Evolutionary conservation across 2,329 filamentous ascomycete genomes (phyloP).

Genomic region (Penicillium sp.): DNA sequence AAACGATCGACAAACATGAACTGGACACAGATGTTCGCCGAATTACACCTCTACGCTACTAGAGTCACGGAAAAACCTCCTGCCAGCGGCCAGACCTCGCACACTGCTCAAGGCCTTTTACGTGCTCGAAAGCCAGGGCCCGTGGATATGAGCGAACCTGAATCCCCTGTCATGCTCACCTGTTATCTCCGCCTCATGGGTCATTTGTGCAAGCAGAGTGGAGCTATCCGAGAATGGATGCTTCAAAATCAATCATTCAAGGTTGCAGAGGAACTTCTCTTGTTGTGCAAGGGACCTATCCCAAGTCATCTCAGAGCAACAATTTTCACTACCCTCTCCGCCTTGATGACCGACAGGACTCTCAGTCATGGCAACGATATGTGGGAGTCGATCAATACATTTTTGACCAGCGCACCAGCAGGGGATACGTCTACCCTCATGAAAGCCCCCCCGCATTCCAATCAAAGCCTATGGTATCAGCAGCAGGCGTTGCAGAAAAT

Average conservation of each 20-base stretch:
- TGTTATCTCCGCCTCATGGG: conserved; percentile 88
- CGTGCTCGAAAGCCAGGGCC: conserved; percentile 64
- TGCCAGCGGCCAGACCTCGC: conserved; percentile 45
- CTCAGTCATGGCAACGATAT: conserved; percentile 69
- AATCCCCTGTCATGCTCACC: conserved; percentile 95
- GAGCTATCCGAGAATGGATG: conserved; percentile 72
- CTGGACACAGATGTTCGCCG: conserved; percentile 90
- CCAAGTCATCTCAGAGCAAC: conserved; percentile 78
- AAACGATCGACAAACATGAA: conserved; percentile 82
- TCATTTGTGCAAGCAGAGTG: conserved; percentile 76
- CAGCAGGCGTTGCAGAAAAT: conserved; percentile 74
- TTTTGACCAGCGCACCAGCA: conserved; percentile 2
- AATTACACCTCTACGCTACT: conserved; percentile 80
- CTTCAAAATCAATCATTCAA: conserved; percentile 68
- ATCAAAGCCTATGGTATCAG: conserved; percentile 47
- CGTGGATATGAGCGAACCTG: conserved; percentile 81
- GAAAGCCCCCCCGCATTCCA: conserved; percentile 49
- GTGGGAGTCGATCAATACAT: conserved; percentile 59
- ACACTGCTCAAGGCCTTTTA: conserved; percentile 50
- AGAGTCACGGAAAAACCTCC: conserved; percentile 75
- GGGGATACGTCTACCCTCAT: conserved; percentile 27
- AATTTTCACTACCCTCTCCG: conserved; percentile 76
- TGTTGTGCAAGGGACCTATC: conserved; percentile 76
- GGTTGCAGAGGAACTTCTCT: conserved; percentile 74
- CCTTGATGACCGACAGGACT: conserved; percentile 75